Conservation (phyloP, 1,284 basidiomycete genomes). For the Butyriboletus appendiculatus region DNA sequence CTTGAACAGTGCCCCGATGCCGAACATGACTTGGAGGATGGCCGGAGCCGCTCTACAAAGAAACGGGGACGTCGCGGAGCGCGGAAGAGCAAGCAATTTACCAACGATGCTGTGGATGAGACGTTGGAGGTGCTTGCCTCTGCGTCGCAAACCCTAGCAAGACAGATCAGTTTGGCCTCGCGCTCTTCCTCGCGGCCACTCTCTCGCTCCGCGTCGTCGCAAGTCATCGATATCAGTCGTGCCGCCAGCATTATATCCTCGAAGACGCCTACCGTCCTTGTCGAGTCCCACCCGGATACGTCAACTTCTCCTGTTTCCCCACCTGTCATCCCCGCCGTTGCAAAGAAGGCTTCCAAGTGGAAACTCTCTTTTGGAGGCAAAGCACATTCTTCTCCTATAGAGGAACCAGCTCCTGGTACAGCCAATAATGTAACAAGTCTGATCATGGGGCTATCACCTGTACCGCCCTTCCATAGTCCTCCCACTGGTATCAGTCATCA, state of each 20-base stretch:
- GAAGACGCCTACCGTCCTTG: slow-evolving; percentile 7
- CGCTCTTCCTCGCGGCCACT: slow-evolving; percentile 24
- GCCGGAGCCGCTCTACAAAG: slow-evolving; percentile 54
- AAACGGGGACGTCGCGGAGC: slow-evolving; percentile 81
- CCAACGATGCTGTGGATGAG: slow-evolving; percentile 40
- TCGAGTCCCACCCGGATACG: slow-evolving; percentile 15
- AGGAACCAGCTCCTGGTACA: slow-evolving; percentile 48
- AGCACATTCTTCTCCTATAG: slow-evolving; percentile 49
- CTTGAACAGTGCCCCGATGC: slow-evolving; percentile 19
- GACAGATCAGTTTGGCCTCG: slow-evolving; percentile 72
- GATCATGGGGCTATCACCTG: slow-evolving; percentile 54
- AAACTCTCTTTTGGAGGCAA: slow-evolving; percentile 67
- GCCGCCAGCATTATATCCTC: slow-evolving; percentile 28
- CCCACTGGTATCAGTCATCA: slow-evolving; percentile 19
- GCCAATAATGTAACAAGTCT: slow-evolving; percentile 69
- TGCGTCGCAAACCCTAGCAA: slow-evolving; percentile 80
- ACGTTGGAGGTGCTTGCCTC: slow-evolving; percentile 72
- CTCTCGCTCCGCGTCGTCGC: slow-evolving; percentile 13
- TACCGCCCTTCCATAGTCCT: slow-evolving; percentile 15
- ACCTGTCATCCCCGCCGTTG: slow-evolving; percentile 11
- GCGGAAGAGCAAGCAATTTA: slow-evolving; percentile 57
- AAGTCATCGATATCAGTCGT: slow-evolving; percentile 27
- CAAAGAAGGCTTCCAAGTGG: slow-evolving; percentile 80
- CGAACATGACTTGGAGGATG: slow-evolving; percentile 41
- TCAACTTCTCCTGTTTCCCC: slow-evolving; percentile 7